These are phyloP conservation scores for Aureobasidium sp. DNA, from an alignment of 2,329 filamentous ascomycete species.

Conservation along the genomic window DNA sequence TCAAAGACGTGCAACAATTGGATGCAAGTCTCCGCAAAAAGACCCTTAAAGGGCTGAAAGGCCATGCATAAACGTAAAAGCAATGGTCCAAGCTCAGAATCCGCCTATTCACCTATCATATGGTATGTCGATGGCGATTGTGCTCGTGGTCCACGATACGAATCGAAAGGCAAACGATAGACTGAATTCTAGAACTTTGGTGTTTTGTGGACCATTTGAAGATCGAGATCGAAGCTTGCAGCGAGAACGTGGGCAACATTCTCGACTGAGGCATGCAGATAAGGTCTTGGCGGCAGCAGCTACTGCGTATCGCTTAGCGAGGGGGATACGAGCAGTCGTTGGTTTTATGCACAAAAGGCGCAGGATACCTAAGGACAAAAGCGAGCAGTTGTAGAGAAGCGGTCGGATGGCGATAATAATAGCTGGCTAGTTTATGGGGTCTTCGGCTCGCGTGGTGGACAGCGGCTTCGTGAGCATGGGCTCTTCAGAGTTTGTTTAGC, in stretches of 20 bases:
- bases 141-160: not conserved
- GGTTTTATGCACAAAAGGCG: not conserved
- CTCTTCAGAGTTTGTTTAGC: conserved; percentile 1
- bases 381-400: not conserved
- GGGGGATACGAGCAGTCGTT: not conserved
- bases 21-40: not conserved
- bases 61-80: not conserved
- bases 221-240: not conserved
- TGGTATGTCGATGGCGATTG: not conserved
- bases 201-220: not conserved
- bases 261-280: too few species aligned
- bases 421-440: not conserved
- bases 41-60: not conserved
- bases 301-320: not conserved
- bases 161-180: not conserved
- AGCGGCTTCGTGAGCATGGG: not conserved
- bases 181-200: not conserved
- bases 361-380: not conserved
- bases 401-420: not conserved
- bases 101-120: not conserved
- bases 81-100: not conserved
- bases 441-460: not conserved
- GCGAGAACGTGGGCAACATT: not conserved
- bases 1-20: not conserved
- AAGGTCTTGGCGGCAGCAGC: not conserved